Conservation (phyloP, 2,329 filamentous ascomycete species). For the Ophiostoma montium region DNA sequence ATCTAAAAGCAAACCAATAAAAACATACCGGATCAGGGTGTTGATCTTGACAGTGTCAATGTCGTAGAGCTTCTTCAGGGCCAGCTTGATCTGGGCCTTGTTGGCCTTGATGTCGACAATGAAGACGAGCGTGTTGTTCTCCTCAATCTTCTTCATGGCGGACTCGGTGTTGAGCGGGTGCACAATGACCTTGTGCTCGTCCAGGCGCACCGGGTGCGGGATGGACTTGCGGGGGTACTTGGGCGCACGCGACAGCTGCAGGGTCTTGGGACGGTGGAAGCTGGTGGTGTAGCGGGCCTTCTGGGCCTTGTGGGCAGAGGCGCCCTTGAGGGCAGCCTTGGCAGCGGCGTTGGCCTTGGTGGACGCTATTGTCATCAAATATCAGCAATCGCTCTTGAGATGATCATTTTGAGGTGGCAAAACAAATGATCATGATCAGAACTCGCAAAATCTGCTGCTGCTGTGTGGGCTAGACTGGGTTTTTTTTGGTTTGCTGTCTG, state of each 20-base stretch:
- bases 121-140: slow-evolving; percentile 99
- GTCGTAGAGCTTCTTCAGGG: slow-evolving; percentile 98
- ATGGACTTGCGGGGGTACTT: slow-evolving; percentile 97
- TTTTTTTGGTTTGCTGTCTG: neutral
- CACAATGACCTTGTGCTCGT: slow-evolving; percentile 95
- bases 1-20: neutral
- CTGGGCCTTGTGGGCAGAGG: slow-evolving; percentile 59
- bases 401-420: neutral
- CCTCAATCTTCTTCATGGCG: slow-evolving; percentile 99
- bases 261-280: slow-evolving; percentile 97
- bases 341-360: slow-evolving; percentile 88
- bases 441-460: slow-evolving; percentile 68
- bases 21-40: slow-evolving; percentile 79
- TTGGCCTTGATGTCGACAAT: slow-evolving; percentile 96
- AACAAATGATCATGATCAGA: slow-evolving; percentile 25
- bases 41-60: slow-evolving; percentile 98
- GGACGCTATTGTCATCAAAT: slow-evolving; percentile 35
- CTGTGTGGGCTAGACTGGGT: slow-evolving; percentile 25
- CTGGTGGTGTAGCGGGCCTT: slow-evolving; percentile 87
- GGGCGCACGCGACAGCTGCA: slow-evolving; percentile 75
- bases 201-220: slow-evolving; percentile 76
- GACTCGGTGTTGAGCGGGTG: slow-evolving; percentile 99
- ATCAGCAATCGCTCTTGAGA: slow-evolving; percentile 57
- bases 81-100: slow-evolving; percentile 98
- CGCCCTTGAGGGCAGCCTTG: slow-evolving; percentile 91